Conservation (phyloP, 2,329 filamentous ascomycete species). For the Tolypocladium tropicale region DNA sequence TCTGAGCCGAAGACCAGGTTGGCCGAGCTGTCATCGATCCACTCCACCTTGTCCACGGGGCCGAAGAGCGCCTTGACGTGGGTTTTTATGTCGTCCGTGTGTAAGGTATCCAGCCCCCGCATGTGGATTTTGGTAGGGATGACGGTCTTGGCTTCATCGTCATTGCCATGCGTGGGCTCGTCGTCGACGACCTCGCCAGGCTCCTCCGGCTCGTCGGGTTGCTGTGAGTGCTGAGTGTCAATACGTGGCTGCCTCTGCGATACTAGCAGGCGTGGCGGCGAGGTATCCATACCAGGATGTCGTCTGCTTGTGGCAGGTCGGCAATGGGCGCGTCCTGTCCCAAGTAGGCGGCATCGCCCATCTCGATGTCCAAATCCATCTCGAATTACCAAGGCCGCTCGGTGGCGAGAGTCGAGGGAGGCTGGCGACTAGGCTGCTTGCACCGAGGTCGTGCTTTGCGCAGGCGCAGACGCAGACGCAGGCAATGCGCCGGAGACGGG, state of each 20-base stretch:
- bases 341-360: conserved; percentile 49
- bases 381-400: background rate
- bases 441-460: background rate
- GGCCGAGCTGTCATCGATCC: conserved; percentile 88
- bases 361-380: conserved; percentile 66
- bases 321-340: conserved; percentile 14
- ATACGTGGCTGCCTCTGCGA: background rate
- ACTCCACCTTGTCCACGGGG: conserved; percentile 60
- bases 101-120: conserved; percentile 71
- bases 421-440: too few species aligned
- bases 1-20: conserved; percentile 68
- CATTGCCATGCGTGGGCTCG: conserved; percentile 10
- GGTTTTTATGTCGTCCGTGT: conserved; percentile 66
- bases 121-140: conserved; percentile 63
- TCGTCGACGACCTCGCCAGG: conserved; percentile 27
- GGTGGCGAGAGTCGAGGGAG: background rate
- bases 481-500: too few species aligned
- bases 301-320: conserved; percentile 20
- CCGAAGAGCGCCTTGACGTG: conserved; percentile 63
- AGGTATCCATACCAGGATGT: conserved; percentile 22
- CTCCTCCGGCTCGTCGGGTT: conserved; percentile 25
- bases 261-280: background rate
- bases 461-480: background rate
- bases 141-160: conserved; percentile 15
- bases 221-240: conserved; percentile 13